Evolutionary conservation across 345 rosid species (phyloP).

Genomic region (Populus davidiana): DNA sequence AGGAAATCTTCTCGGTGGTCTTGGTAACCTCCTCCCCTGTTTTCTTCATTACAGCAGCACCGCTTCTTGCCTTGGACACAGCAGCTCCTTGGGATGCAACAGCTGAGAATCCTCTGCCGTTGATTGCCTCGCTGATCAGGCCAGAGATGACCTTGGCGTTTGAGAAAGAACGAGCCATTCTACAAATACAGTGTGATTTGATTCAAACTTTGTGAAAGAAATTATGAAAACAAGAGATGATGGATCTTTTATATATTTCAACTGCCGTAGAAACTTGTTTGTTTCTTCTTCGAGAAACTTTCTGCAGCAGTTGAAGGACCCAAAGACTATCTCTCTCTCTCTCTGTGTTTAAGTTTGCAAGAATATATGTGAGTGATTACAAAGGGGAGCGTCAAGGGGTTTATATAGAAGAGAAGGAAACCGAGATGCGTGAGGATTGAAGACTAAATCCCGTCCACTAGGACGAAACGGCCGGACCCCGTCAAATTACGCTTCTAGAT

Average conservation of each 20-base stretch:
- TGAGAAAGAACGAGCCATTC: slow-evolving; percentile 24
- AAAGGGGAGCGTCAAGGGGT: not conserved
- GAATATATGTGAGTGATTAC: not conserved
- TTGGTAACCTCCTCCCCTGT: slow-evolving; percentile 43
- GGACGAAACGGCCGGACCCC: slow-evolving; percentile 1
- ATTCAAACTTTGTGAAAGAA: not conserved
- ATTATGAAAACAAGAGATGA: not conserved
- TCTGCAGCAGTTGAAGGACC: slow-evolving; percentile 4
- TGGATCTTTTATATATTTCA: not conserved
- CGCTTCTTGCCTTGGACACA: slow-evolving; percentile 15
- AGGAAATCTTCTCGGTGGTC: slow-evolving; percentile 47
- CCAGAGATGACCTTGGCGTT: slow-evolving; percentile 15
- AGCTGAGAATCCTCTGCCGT: slow-evolving; percentile 12
- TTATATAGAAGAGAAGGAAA: slow-evolving; percentile 5
- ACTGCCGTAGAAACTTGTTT: slow-evolving; percentile 3
- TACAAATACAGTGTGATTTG: not conserved
- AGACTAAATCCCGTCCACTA: not conserved
- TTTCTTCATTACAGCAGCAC: slow-evolving; percentile 37
- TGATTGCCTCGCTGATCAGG: slow-evolving; percentile 11
- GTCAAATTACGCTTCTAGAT: not conserved
- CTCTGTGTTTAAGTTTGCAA: not conserved
- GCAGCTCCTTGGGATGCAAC: slow-evolving; percentile 21
- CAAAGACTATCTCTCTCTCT: not conserved
- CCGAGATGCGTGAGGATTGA: not conserved
- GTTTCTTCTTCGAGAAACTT: not conserved